Percentiles rank a stretch among this genome's conserved stretches.
Conservation (phyloP, 345 rosid genomes). For the Sapria himalayana region DNA sequence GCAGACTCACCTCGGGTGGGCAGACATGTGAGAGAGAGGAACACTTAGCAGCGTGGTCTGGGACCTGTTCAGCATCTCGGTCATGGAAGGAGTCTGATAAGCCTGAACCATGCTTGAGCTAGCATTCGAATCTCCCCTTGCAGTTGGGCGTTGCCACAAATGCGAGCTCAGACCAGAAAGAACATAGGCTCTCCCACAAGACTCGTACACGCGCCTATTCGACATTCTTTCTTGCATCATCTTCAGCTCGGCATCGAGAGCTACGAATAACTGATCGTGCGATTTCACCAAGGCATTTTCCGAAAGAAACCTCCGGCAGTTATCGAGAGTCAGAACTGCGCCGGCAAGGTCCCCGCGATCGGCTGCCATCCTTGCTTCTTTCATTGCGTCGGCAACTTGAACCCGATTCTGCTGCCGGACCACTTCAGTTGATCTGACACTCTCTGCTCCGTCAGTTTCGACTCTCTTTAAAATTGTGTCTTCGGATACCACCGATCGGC, state of each 20-base stretch:
- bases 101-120: slow-evolving; percentile 65
- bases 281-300: slow-evolving; percentile 50
- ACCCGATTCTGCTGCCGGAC: slow-evolving; percentile 84
- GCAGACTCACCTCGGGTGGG: slow-evolving; percentile 34
- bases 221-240: slow-evolving; percentile 97
- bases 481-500: slow-evolving; percentile 27
- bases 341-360: slow-evolving; percentile 60
- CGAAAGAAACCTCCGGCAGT: slow-evolving; percentile 28
- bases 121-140: slow-evolving; percentile 86
- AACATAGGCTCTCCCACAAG: slow-evolving; percentile 82
- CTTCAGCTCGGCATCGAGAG: slow-evolving; percentile 76
- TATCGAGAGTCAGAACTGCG: slow-evolving; percentile 52
- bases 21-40: slow-evolving; percentile 45
- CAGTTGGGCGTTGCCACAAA: slow-evolving; percentile 96
- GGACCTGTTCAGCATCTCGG: slow-evolving; percentile 75
- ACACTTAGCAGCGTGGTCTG: slow-evolving; percentile 33
- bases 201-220: slow-evolving; percentile 79
- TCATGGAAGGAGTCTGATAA: slow-evolving; percentile 85
- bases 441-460: slow-evolving; percentile 23
- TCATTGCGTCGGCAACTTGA: slow-evolving; percentile 80
- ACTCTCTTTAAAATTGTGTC: slow-evolving; percentile 42
- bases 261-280: slow-evolving; percentile 48
- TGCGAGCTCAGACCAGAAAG: slow-evolving; percentile 96
- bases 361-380: slow-evolving; percentile 49
- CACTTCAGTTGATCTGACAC: slow-evolving; percentile 60